phyloP scores from a whole-genome alignment of 75 land plant genomes.

The Selaginella tamariscina region DNA sequence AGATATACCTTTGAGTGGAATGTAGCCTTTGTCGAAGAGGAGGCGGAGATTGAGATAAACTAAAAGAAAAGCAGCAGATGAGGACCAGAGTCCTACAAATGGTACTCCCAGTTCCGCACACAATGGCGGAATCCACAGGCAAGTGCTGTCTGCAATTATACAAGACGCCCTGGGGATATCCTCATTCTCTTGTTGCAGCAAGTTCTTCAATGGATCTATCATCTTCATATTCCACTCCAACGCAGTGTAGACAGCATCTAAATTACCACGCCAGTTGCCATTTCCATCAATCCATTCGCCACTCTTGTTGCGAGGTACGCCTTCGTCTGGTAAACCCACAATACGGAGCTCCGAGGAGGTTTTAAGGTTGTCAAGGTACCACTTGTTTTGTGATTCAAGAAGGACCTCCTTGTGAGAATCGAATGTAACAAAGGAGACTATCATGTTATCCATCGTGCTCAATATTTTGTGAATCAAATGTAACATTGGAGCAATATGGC shows the following conservation, averaged over 20 bases:
- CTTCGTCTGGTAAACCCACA: neutral
- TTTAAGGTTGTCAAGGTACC: neutral
- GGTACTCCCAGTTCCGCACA: neutral
- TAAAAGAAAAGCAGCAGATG: neutral
- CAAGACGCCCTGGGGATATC: neutral
- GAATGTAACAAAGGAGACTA: neutral
- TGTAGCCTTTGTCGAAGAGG: neutral
- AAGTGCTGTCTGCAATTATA: neutral
- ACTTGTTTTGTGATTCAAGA: neutral
- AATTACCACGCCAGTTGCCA: neutral
- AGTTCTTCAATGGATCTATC: neutral
- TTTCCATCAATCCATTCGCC: neutral
- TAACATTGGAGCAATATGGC: constrained; percentile 3
- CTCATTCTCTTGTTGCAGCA: neutral
- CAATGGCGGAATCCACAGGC: neutral
- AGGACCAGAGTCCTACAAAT: neutral
- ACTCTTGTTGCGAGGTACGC: neutral
- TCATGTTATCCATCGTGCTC: neutral
- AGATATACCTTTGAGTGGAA: neutral
- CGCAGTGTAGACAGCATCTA: neutral
- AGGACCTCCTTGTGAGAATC: neutral
- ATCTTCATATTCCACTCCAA: neutral
- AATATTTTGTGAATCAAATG: neutral
- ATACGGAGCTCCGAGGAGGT: neutral
- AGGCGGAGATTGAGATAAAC: neutral